Conservation (phyloP, 2,329 filamentous ascomycete genomes). For the Colletotrichum lini region DNA sequence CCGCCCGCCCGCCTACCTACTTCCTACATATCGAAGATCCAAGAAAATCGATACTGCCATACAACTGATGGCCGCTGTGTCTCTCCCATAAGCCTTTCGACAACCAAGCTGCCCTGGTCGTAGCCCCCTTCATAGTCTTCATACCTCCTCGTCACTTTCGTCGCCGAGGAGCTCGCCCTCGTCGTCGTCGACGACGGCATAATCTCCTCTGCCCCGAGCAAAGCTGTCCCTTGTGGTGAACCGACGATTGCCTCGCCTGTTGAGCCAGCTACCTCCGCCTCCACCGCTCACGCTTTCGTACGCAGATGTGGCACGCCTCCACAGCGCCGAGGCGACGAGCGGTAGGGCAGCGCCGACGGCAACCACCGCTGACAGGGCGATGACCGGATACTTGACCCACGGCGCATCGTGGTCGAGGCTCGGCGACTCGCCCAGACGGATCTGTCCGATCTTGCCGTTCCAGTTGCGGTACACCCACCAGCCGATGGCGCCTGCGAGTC, state of each 20-base stretch:
- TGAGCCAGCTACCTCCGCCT: constrained; percentile 65
- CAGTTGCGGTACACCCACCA: constrained; percentile 90
- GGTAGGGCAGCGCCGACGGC: constrained; percentile 76
- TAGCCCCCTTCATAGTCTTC: constrained; percentile 43
- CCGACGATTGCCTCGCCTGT: constrained; percentile 72
- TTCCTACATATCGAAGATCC: constrained; percentile 17
- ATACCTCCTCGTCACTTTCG: constrained; percentile 90
- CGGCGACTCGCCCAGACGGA: constrained; percentile 83
- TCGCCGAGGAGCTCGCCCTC: constrained; percentile 95
- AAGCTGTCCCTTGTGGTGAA: constrained; percentile 94
- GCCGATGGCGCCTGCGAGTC: constrained; percentile 78
- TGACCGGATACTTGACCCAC: constrained; percentile 87
- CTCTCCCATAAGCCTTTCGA: constrained; percentile 2
- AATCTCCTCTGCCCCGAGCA: constrained; percentile 88
- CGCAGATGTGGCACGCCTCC: constrained; percentile 72
- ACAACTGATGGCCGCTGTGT: background rate
- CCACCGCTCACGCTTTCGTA: constrained; percentile 66
- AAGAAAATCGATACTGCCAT: constrained; percentile 31
- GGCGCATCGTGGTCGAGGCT: constrained; percentile 78
- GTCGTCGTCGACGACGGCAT: constrained; percentile 89
- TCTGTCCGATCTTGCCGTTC: constrained; percentile 91
- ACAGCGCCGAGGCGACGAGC: constrained; percentile 79
- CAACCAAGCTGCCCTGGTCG: background rate
- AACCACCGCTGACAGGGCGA: constrained; percentile 75
- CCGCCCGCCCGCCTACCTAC: background rate